phyloP scores from a whole-genome alignment of 2,329 filamentous ascomycete species.

The Incumbomyces delicatus region DNA sequence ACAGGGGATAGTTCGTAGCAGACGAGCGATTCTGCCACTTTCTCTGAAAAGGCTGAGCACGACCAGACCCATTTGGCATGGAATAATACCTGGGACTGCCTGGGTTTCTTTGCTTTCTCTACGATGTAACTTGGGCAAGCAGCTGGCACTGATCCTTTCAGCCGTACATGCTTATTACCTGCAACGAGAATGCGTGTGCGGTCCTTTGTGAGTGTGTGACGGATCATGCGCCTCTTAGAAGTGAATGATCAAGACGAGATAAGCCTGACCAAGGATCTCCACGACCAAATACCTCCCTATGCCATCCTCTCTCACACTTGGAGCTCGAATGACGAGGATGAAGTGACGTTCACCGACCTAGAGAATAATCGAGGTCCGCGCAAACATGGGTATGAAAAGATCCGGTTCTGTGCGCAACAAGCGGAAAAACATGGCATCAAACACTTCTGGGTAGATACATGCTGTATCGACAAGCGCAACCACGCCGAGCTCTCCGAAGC shows the following conservation, averaged over 20 bases:
- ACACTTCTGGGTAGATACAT: constrained; percentile 22
- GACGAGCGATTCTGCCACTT: too few species aligned
- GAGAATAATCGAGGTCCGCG: neutral
- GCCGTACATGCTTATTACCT: too few species aligned
- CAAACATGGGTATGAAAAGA: constrained; percentile 11
- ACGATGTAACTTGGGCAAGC: too few species aligned
- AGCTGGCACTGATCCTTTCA: too few species aligned
- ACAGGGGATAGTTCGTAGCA: too few species aligned
- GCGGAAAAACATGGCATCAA: constrained; percentile 7
- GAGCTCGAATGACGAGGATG: constrained; percentile 7
- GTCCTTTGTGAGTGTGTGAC: too few species aligned
- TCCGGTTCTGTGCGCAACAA: constrained; percentile 11
- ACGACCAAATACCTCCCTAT: constrained; percentile 6
- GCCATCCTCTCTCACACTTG: constrained; percentile 13
- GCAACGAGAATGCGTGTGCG: too few species aligned
- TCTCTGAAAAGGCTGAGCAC: too few species aligned
- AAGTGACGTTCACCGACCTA: constrained; percentile 21
- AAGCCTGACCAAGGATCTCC: constrained; percentile 4
- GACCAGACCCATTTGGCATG: too few species aligned
- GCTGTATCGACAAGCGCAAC: constrained; percentile 21
- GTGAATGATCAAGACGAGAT: neutral
- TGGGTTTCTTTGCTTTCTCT: too few species aligned
- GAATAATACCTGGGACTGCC: too few species aligned
- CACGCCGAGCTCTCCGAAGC: constrained; percentile 17
- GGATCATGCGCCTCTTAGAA: constrained; percentile 8